Conservation (phyloP, 2,329 filamentous ascomycete species). For the Calcarisporium arbuscula region DNA sequence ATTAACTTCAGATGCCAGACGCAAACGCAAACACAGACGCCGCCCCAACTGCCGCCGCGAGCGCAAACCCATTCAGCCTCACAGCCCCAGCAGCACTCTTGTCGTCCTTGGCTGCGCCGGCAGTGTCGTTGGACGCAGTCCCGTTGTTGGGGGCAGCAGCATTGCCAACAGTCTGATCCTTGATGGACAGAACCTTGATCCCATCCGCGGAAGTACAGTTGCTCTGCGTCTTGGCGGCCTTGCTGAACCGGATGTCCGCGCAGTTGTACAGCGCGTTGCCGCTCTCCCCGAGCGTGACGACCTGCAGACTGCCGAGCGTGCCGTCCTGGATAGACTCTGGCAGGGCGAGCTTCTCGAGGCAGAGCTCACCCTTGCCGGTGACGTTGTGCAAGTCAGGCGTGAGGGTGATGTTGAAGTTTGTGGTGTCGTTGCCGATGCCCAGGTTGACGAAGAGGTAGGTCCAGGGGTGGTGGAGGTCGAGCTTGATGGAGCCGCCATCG, state of each 20-base stretch:
- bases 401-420: constrained; percentile 64
- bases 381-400: constrained; percentile 52
- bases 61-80: background rate
- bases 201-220: constrained; percentile 29
- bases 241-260: constrained; percentile 64
- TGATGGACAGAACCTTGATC: constrained; percentile 33
- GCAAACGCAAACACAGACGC: too few species aligned
- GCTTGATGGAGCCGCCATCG: constrained; percentile 39
- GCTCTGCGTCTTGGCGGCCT: constrained; percentile 37
- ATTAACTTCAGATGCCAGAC: too few species aligned
- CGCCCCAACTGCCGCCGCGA: constrained; percentile 6
- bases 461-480: constrained; percentile 46
- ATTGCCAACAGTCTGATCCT: constrained; percentile 17
- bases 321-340: constrained; percentile 51
- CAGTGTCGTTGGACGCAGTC: constrained; percentile 4
- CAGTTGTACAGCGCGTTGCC: constrained; percentile 66
- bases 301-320: constrained; percentile 59
- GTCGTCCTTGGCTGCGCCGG: background rate
- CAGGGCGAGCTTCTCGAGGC: constrained; percentile 52
- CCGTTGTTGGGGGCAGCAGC: constrained; percentile 11
- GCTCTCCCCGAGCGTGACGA: constrained; percentile 55
- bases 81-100: constrained; percentile 1
- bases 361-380: constrained; percentile 58
- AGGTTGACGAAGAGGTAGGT: constrained; percentile 49
- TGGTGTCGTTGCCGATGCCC: constrained; percentile 42